Base-by-base conservation (phyloP, 345 rosid genomes). In the Linum usitatissimum region DNA sequence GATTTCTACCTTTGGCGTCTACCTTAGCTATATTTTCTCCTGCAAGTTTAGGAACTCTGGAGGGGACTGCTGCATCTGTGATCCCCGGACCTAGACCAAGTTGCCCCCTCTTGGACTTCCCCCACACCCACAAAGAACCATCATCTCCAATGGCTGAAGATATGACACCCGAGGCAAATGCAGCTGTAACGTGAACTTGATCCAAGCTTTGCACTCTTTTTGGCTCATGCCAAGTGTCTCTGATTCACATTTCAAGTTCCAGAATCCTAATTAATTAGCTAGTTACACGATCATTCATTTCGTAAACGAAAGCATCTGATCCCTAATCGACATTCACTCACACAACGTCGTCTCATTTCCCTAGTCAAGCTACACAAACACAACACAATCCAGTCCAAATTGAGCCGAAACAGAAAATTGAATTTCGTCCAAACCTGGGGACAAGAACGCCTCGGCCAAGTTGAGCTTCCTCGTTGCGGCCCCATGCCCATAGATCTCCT, bases 121-220 rank as follows among this genome's bases (percentile, higher is more conserved):
- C 99, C 97, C 97, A 93, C 12, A 86, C 92, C 99, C 97, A 93
- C 75, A 93, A 68, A 31, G 92, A 90, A 19, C 96, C 97, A 64
- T 90, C 88, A 54, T 77, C 78, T 64, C 81, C 96, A 30, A 87
- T 75, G 56, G 84, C 94, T 0, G 92, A 82, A 55, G 99, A 90
- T 57, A 86, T 61, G 59, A 90, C 99, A 45, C 92, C 97, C 54
- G 97, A 90, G 21, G 97, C 96, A 78, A 70, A 90, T 19, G 92
- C 87, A 30, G 77, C 64, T 38, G 73, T 19, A 40, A 82, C 90
- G 30, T 53, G 81, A 60, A 86, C 88, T 36, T 67, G 55, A 71
- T 78, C 83, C 70, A 87, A 72, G 54, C 90, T 87, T 72, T 72
- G 76, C 28, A 93, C 96, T 69, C 72, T 83, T 78, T 68, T 83